Evolutionary conservation across 169 alveolate genomes (phyloP).

Genomic region (Plasmodium sp.): DNA sequence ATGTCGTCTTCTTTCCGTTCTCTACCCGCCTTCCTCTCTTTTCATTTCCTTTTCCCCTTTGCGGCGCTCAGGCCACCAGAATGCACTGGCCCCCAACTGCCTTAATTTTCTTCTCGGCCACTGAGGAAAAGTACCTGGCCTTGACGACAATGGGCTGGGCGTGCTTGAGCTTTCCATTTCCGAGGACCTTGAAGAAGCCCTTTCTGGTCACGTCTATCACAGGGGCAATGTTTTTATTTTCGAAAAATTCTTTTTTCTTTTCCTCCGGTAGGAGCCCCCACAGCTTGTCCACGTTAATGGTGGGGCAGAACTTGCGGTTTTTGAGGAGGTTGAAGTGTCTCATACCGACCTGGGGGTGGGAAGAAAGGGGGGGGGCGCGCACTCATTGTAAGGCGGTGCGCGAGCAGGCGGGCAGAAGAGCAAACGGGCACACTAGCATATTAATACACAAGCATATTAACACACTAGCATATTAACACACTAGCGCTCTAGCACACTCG

Average conservation of each 20-base stretch:
- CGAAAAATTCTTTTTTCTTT: slow-evolving; percentile 90
- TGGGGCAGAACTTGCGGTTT: slow-evolving; percentile 92
- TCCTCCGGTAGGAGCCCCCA: slow-evolving; percentile 96
- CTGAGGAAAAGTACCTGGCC: slow-evolving; percentile 97
- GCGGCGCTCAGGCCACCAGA: slow-evolving; percentile 91
- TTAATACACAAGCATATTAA: too few species aligned
- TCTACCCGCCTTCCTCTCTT: background rate
- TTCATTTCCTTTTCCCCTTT: background rate
- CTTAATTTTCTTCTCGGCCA: slow-evolving; percentile 98
- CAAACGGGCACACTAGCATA: too few species aligned
- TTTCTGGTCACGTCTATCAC: slow-evolving; percentile 97
- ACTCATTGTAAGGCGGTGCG: background rate
- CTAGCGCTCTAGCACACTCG: background rate
- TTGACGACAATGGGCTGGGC: slow-evolving; percentile 96
- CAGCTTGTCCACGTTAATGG: slow-evolving; percentile 95
- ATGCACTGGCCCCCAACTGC: slow-evolving; percentile 98
- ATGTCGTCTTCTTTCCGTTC: background rate
- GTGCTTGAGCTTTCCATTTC: slow-evolving; percentile 95
- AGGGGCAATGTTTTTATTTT: slow-evolving; percentile 93
- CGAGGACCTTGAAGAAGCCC: slow-evolving; percentile 98
- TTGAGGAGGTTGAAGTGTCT: slow-evolving; percentile 96
- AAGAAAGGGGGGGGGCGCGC: background rate
- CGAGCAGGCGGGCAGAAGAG: background rate
- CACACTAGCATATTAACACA: too few species aligned
- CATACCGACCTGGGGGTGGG: slow-evolving; percentile 95